These are phyloP conservation scores for Clitocybe nebularis DNA, from an alignment of 1,284 basidiomycete genomes.

Conservation along the genomic window DNA sequence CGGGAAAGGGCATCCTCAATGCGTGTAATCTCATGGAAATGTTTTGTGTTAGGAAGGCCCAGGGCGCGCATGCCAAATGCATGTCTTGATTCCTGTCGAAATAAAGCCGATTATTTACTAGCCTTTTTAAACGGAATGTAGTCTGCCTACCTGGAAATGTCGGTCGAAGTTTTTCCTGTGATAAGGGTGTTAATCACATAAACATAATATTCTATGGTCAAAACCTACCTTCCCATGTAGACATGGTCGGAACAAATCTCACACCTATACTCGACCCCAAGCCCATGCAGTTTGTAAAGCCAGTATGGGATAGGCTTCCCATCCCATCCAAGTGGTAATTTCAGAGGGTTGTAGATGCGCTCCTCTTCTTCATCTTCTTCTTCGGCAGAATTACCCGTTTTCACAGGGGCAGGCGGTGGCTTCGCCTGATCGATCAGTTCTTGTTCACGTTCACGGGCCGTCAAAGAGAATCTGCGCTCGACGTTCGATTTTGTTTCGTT, in stretches of 20 bases:
- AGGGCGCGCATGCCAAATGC: slow-evolving; percentile 98
- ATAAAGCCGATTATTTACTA: no score
- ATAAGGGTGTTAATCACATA: slow-evolving; percentile 12
- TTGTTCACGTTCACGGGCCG: slow-evolving; percentile 92
- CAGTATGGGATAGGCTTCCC: slow-evolving; percentile 98
- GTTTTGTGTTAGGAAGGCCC: slow-evolving; percentile 96
- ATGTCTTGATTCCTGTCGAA: slow-evolving; percentile 88
- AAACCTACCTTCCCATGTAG: slow-evolving; percentile 83
- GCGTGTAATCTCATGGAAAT: slow-evolving; percentile 97
- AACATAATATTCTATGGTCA: slow-evolving; percentile 1
- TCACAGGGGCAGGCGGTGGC: slow-evolving; percentile 55
- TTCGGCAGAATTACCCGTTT: slow-evolving; percentile 46
- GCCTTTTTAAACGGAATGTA: no score
- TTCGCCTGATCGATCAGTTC: slow-evolving; percentile 85
- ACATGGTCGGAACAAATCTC: slow-evolving; percentile 97
- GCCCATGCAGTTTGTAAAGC: slow-evolving; percentile 96
- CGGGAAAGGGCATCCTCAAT: slow-evolving; percentile 94
- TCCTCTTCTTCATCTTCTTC: slow-evolving; percentile 94
- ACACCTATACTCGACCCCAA: slow-evolving; percentile 96
- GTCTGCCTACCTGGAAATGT: slow-evolving; percentile 74
- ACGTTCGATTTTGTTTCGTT: slow-evolving; percentile 95
- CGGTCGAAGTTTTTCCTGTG: slow-evolving; percentile 85
- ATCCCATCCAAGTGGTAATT: slow-evolving; percentile 96
- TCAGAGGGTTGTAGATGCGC: slow-evolving; percentile 96
- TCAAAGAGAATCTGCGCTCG: slow-evolving; percentile 93